Conservation (phyloP, 331 rosid genomes). For the Ulmus americana region DNA sequence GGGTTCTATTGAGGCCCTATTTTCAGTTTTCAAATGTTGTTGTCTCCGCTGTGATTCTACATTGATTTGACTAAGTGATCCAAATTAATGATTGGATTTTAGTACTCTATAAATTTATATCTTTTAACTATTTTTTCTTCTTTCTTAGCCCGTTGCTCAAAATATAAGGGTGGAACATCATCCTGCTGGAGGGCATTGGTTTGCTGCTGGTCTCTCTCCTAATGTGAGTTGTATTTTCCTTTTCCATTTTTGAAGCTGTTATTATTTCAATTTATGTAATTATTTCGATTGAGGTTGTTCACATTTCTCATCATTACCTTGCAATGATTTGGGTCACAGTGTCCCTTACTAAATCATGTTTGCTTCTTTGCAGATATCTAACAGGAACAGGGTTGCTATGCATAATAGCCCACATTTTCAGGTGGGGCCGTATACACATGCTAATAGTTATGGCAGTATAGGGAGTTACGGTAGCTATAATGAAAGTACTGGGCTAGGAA, state of each 20-base stretch:
- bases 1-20: not conserved
- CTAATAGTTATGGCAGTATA: slow-evolving; percentile 80
- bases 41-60: no score
- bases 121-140: slow-evolving; percentile 20
- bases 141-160: slow-evolving; percentile 77
- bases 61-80: not conserved
- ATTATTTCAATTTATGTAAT: not conserved
- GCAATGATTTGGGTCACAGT: not conserved
- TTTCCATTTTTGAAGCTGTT: slow-evolving; percentile 16
- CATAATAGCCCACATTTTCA: slow-evolving; percentile 82
- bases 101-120: not conserved
- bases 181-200: slow-evolving; percentile 99
- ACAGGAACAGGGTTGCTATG: slow-evolving; percentile 57
- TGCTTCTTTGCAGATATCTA: slow-evolving; percentile 53
- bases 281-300: slow-evolving; percentile 5
- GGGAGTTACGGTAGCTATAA: slow-evolving; percentile 98
- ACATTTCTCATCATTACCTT: not conserved
- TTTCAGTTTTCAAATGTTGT: no score
- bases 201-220: slow-evolving; percentile 99
- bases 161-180: slow-evolving; percentile 89
- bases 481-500: slow-evolving; percentile 72
- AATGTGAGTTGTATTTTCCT: slow-evolving; percentile 49
- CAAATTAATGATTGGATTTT: slow-evolving; percentile 2
- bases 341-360: slow-evolving; percentile 3
- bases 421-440: slow-evolving; percentile 60